Evolutionary conservation across 78 protist species (phyloP), one percentile per base, ranked within the genome.

Genomic region (Chrysochromulina parva): DNA sequence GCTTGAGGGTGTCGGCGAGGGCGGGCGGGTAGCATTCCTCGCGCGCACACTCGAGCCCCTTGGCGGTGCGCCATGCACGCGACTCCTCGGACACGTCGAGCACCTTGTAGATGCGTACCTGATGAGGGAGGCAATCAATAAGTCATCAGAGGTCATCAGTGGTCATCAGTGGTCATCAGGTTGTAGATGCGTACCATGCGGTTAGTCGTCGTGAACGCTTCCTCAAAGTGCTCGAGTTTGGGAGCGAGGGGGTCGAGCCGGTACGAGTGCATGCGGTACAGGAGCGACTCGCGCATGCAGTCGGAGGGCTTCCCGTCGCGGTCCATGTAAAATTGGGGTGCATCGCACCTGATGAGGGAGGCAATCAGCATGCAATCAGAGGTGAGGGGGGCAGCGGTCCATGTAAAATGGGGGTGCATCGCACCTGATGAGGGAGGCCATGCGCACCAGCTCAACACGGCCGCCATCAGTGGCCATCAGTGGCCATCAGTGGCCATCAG

Each of bases 41-140:
- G 50, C 28, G 50, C 50, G 28, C 2, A 2, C 17, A 7, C 50
- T 58, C 62, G 62, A 58, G 7, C 62, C 62, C 55, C 28, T 11
- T 5, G 82, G 28, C 17, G 3, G 82, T 55, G 19, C 16, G 19
- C 88, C 88, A 82, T 10, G 7, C 52, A 47, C 55, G 54, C 50
- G 88, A 82, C 62, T 74, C 84, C 10, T 6, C 14, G n/a, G 84
- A 74, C 28, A 74, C 84, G n/a, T 48, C 54, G 84, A 9, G 84
- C 57, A 74, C 84, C 84, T 74, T 47, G 55, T 13, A 69, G 17
- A 16, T 62, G 38, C 38, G 38, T 38, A 38, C 38, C 38, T 38
- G 38, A 38, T 38, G 38, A 38, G 38, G 38, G 38, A 38, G 38
- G 38, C 60, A 57, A 5, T 11, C 60, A 11, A 57, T 5, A 57